phyloP scores from a whole-genome alignment of 2,329 filamentous ascomycete genomes.

The Elsinoe ampelina region DNA sequence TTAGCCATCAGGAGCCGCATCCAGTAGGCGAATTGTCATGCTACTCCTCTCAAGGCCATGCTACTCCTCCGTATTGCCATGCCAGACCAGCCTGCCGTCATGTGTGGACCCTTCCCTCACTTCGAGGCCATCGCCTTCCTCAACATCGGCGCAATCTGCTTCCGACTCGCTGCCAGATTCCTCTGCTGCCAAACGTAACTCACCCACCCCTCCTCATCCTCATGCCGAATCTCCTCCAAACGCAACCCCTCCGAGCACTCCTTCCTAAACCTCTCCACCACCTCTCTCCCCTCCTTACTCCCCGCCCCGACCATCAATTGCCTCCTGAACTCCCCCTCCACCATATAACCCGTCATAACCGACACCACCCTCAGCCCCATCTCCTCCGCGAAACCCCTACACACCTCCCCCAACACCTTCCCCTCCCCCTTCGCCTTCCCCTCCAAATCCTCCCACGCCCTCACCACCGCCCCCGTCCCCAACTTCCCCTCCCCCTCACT shows the following conservation, averaged over 20 bases:
- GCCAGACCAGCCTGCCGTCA: not conserved
- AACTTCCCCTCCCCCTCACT: slow-evolving; percentile 45
- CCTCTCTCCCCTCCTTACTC: slow-evolving; percentile 40
- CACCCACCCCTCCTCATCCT: slow-evolving; percentile 37
- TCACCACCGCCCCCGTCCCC: slow-evolving; percentile 59
- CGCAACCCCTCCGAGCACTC: slow-evolving; percentile 42
- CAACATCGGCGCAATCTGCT: slow-evolving; percentile 53
- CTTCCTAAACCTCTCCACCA: slow-evolving; percentile 47
- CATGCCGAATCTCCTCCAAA: slow-evolving; percentile 42
- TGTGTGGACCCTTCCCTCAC: not conserved
- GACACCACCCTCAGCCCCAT: slow-evolving; percentile 52
- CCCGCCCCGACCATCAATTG: slow-evolving; percentile 61
- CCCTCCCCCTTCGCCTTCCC: slow-evolving; percentile 39
- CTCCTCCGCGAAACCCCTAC: slow-evolving; percentile 48
- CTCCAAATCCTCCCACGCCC: slow-evolving; percentile 52
- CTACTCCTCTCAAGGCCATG: too few relatives aligned
- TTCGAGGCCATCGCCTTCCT: slow-evolving; percentile 34
- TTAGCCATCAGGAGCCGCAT: too few relatives aligned
- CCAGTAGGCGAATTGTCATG: too few relatives aligned
- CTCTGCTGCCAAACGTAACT: slow-evolving; percentile 56
- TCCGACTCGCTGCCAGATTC: slow-evolving; percentile 50
- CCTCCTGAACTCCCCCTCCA: slow-evolving; percentile 48
- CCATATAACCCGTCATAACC: slow-evolving; percentile 59
- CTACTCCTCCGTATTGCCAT: not conserved
- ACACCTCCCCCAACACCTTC: slow-evolving; percentile 38